These are phyloP conservation scores for Adansonia grandidieri DNA, from an alignment of 441 rosid genomes.

Conservation along the genomic window DNA sequence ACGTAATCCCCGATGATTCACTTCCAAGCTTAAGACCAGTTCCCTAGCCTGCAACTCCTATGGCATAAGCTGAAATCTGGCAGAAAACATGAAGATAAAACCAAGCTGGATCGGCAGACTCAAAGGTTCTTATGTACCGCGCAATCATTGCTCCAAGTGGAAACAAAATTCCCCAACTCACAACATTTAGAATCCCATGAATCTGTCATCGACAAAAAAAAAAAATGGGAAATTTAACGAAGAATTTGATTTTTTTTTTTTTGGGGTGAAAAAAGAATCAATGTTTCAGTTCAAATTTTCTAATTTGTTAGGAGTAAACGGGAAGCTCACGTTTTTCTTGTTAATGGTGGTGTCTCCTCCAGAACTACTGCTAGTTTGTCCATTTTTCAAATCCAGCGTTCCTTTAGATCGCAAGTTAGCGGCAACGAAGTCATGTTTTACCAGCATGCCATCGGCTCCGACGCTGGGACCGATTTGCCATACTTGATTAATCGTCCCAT, in stretches of 20 bases:
- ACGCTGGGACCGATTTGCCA: constrained; percentile 61
- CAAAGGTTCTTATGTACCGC: constrained; percentile 53
- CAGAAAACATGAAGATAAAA: constrained; percentile 59
- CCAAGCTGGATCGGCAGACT: constrained; percentile 67
- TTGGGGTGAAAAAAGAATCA: background rate
- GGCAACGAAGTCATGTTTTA: constrained; percentile 38
- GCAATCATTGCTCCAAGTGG: constrained; percentile 61
- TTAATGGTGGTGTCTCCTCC: constrained; percentile 37
- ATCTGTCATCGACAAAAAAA: constrained; percentile 35
- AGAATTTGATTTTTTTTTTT: background rate
- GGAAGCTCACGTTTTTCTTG: constrained; percentile 54
- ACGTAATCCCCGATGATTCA: constrained; percentile 41
- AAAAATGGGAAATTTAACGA: background rate
- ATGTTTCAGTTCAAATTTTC: background rate
- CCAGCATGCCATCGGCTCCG: constrained; percentile 32
- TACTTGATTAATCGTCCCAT: constrained; percentile 56
- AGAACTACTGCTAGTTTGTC: background rate
- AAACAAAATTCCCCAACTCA: constrained; percentile 69
- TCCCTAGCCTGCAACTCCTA: constrained; percentile 71
- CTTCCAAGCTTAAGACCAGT: constrained; percentile 67
- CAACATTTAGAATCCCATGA: constrained; percentile 62
- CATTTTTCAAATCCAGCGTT: constrained; percentile 39
- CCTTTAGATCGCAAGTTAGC: constrained; percentile 43
- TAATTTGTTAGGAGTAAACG: background rate
- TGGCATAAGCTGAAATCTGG: constrained; percentile 52